Base-by-base conservation (phyloP, 805 yeast genomes). In the Candida germanica region DNA sequence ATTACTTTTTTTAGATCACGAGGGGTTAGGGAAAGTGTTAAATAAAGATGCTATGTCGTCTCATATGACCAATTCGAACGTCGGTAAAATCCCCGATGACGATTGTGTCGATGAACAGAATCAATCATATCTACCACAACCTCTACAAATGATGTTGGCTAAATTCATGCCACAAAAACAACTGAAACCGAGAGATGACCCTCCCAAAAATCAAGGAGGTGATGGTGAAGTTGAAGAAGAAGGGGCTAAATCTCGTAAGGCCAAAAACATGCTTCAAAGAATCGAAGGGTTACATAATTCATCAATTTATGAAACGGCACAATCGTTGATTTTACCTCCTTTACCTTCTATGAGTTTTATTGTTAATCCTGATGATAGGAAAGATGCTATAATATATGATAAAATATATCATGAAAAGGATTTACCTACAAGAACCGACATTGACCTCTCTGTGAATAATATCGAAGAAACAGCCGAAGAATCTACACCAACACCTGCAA, bases 1-100 rank as follows among this genome's bases (percentile, higher is more conserved):
- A 0, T 62, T 91, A 35, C 59, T 91, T 18, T 91, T 83, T 51
- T 58, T 93, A 10, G 98, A 93, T 56, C 88, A 95, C 84, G 73
- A 74, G 40, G 94, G 87, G 3, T 42, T 67, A 10, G 40, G 58
- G 1, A 27, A 37, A 12, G 35, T 39, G 11, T 27, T 42, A 12
- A 32, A 33, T 13, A 33, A 39, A 23, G 46, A 54, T 20, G 40
- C 54, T 8, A 42, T 57, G 19, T 42, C 43, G 34, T 32, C 50
- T 16, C 46, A 43, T 17, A 38, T 39, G 16, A 35, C 42, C 5
- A 20, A 29, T 7, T 36, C 45, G 2, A 17, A 29, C 2, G 49
- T 38, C 3, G 43, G 39, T 28, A 44, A 45, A 13, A 39, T 39
- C n/a, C 41, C 42, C 12, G 47, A 42, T 10, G 43, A 36, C 14